phyloP scores from a whole-genome alignment of 306 rosid species.

The Benincasa hispida region DNA sequence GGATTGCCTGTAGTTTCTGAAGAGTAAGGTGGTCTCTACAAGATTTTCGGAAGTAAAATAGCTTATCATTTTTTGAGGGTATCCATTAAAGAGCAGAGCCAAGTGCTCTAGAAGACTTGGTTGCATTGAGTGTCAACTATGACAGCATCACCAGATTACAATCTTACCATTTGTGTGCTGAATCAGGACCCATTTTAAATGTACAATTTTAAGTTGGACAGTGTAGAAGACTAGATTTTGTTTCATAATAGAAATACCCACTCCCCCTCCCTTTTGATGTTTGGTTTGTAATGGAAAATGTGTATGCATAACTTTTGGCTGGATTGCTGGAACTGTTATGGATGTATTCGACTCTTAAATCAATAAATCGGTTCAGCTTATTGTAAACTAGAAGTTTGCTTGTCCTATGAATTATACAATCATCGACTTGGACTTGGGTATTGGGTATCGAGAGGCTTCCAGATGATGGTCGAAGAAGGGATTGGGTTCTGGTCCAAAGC shows the following conservation, averaged over 20 bases:
- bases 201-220: background rate
- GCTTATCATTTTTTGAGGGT: background rate
- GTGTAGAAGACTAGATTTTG: background rate
- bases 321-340: background rate
- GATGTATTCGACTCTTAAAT: background rate
- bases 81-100: background rate
- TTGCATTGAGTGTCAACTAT: background rate
- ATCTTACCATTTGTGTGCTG: background rate
- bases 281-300: background rate
- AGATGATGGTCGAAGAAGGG: background rate
- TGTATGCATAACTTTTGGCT: background rate
- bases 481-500: background rate
- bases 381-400: background rate
- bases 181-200: background rate
- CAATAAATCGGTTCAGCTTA: background rate
- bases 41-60: background rate
- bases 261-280: background rate
- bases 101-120: background rate
- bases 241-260: background rate
- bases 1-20: conserved; percentile 51
- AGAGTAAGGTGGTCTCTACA: conserved; percentile 16
- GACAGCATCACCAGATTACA: background rate
- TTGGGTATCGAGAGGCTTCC: background rate
- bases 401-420: background rate
- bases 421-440: too few relatives aligned